Evolutionary conservation across 2,329 filamentous ascomycete species (phyloP).

Genomic region (Pyrenochaeta sp.): DNA sequence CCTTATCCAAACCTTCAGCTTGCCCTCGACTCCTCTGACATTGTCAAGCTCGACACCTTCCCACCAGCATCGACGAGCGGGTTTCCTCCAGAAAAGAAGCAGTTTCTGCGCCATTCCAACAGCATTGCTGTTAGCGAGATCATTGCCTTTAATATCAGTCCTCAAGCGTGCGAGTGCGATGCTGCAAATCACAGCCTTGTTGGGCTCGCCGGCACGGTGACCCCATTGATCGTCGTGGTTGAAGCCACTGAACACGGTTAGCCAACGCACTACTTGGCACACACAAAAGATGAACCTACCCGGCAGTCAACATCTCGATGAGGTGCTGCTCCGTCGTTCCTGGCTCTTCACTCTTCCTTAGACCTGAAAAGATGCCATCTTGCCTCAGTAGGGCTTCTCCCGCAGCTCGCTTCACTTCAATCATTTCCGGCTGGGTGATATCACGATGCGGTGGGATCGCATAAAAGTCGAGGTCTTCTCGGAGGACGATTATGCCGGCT

Average conservation of each 20-base stretch:
- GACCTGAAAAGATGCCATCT: slow-evolving; percentile 92
- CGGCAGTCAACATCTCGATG: slow-evolving; percentile 98
- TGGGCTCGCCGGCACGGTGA: slow-evolving; percentile 94
- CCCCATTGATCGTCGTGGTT: slow-evolving; percentile 96
- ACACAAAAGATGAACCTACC: slow-evolving; percentile 65
- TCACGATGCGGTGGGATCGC: slow-evolving; percentile 87
- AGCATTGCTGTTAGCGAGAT: slow-evolving; percentile 75
- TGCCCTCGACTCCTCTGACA: slow-evolving; percentile 89
- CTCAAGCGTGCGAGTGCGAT: slow-evolving; percentile 90
- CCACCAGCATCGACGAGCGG: slow-evolving; percentile 97
- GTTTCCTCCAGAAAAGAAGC: slow-evolving; percentile 97
- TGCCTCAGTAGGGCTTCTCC: slow-evolving; percentile 86
- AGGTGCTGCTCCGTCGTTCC: slow-evolving; percentile 97
- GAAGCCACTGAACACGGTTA: slow-evolving; percentile 74
- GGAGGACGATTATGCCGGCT: slow-evolving; percentile 94
- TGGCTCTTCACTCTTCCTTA: slow-evolving; percentile 93
- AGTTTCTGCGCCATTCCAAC: slow-evolving; percentile 99
- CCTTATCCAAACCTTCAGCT: slow-evolving; percentile 97
- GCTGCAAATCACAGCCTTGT: slow-evolving; percentile 98
- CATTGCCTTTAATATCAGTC: slow-evolving; percentile 85
- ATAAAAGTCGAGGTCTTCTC: slow-evolving; percentile 98
- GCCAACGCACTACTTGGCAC: background rate
- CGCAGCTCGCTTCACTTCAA: slow-evolving; percentile 92
- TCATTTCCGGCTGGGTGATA: slow-evolving; percentile 89
- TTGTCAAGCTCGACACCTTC: slow-evolving; percentile 92